Conservation (phyloP, 129 eudicot species). For the Sambucus nigra region DNA sequence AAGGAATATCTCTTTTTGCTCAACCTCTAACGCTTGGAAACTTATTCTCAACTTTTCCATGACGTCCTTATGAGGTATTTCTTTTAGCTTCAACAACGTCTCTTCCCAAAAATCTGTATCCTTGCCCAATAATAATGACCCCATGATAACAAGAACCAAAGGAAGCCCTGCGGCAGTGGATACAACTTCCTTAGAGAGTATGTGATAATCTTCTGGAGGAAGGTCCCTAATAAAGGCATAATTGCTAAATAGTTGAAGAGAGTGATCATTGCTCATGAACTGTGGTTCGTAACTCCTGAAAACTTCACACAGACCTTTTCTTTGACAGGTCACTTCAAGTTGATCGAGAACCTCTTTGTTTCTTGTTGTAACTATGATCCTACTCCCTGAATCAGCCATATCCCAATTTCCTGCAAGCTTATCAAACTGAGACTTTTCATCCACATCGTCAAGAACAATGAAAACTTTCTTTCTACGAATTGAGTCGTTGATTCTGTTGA, state of each 20-base stretch:
- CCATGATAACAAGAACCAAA: slow-evolving; percentile 12
- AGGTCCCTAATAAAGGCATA: slow-evolving; percentile 9
- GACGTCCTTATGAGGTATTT: not conserved
- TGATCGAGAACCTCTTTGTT: not conserved
- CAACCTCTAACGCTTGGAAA: slow-evolving; percentile 5
- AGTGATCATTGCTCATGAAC: not conserved
- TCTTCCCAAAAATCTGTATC: not conserved
- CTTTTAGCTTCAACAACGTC: not conserved
- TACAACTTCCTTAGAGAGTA: slow-evolving; percentile 4
- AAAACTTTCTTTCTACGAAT: not conserved
- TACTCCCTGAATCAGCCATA: not conserved
- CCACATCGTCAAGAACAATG: slow-evolving; percentile 1
- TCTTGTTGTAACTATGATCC: not conserved
- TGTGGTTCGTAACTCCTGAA: not conserved
- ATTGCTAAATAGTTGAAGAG: slow-evolving; percentile 12
- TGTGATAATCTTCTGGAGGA: not conserved
- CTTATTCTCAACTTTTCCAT: slow-evolving; percentile 4
- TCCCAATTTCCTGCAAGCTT: not conserved
- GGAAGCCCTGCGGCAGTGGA: slow-evolving; percentile 10
- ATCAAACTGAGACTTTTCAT: not conserved
- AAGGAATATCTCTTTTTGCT: slow-evolving; percentile 10
- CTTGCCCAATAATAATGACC: slow-evolving; percentile 1
- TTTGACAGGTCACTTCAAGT: not conserved
- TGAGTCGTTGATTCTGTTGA: not conserved
- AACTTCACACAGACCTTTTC: not conserved